Base-by-base conservation (phyloP, 805 yeast genomes). In the Maudiozyma saulgeensis region DNA sequence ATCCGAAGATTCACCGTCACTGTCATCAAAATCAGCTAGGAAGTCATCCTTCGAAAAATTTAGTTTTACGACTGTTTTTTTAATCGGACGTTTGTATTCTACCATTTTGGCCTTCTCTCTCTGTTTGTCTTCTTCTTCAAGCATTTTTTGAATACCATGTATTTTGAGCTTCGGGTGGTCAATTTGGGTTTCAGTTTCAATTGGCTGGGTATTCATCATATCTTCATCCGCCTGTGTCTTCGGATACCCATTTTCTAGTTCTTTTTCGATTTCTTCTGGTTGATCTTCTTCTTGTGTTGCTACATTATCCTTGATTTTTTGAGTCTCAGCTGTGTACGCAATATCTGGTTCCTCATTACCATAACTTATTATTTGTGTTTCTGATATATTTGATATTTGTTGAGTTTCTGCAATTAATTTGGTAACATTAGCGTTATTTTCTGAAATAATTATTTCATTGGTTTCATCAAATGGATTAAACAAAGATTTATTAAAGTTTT, bases 11-110 rank as follows among this genome's bases (percentile, higher is more conserved):
- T 28, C 32, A 41, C 13, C 31, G 26, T 46, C 54, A 6, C 45
- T 45, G 6, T 53, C 50, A 44, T 62, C 65, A 41, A 61, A 60
- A 25, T 57, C 53, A 11, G 48, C 50, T 18, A 61, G 32, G 28
- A 61, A 60, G 2, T 56, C 49, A 32, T 60, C 61, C 46, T 57
- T 60, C 2, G 59, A 46, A 38, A 60, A 58, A 5, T 37, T 49
- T 7, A 43, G 41, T 23, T 40, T 48, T 18, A 48, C 7, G 9
- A 19, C 18, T 25, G 11, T 18, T 18, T 18, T 26, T 21, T 41
- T 43, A 16, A 16, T 35, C 13, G 32, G 34, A 19, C 12, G 34
- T 19, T 40, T 50, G 39, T 46, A 45, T 43, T 53, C 57, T 15
- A 43, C 43, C 23, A 34, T 44, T 35, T 26, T 45, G 7, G 37